Evolutionary conservation across 1,284 basidiomycete species (phyloP).

Genomic region (Waitea zeae): DNA sequence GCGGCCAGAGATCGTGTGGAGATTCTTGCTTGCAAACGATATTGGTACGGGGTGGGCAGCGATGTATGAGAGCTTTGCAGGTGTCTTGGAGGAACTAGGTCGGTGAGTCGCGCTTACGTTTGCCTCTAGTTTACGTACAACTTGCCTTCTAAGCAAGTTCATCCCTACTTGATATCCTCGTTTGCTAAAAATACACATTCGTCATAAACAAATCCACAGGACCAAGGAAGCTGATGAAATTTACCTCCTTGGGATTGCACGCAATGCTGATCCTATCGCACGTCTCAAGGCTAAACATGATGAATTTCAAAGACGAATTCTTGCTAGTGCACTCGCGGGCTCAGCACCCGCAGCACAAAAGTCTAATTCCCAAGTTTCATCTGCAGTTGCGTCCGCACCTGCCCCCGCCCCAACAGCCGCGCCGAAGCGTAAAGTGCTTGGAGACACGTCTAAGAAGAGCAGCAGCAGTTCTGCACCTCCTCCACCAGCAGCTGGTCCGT

Average conservation of each 20-base stretch:
- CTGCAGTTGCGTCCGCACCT: too few relatives aligned
- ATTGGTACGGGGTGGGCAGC: constrained; percentile 71
- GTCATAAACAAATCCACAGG: constrained; percentile 22
- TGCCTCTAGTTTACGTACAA: too few relatives aligned
- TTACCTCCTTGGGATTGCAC: constrained; percentile 75
- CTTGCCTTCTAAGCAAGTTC: too few relatives aligned
- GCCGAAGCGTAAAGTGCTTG: too few relatives aligned
- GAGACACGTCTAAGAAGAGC: too few relatives aligned
- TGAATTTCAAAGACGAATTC: constrained; percentile 42
- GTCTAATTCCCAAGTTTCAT: too few relatives aligned
- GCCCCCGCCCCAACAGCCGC: too few relatives aligned
- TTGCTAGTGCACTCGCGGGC: constrained; percentile 6
- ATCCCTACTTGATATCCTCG: constrained; percentile 6
- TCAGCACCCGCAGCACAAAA: too few relatives aligned
- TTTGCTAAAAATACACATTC: not conserved
- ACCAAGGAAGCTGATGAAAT: constrained; percentile 76
- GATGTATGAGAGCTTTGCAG: constrained; percentile 87
- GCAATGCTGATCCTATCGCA: constrained; percentile 68
- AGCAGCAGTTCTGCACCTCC: too few relatives aligned
- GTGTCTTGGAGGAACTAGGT: constrained; percentile 58
- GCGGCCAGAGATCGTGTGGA: constrained; percentile 59
- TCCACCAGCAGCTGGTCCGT: too few relatives aligned
- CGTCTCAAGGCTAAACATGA: constrained; percentile 72
- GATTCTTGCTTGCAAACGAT: constrained; percentile 77
- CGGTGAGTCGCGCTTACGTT: constrained; percentile 35